phyloP scores from a whole-genome alignment of 257 asterid genomes.

The Coffea eugenioides region DNA sequence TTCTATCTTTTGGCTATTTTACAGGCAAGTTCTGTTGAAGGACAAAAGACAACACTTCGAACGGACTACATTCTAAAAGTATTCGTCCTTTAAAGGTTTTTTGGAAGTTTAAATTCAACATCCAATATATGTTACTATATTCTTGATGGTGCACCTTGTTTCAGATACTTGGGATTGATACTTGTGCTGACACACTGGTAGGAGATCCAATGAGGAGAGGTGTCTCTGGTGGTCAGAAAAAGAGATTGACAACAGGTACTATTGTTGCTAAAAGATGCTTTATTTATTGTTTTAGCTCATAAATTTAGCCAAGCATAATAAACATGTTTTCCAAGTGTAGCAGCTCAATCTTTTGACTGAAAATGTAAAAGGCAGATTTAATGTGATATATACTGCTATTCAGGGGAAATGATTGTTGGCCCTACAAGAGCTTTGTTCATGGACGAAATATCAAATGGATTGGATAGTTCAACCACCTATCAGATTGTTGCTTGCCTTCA shows the following conservation, averaged over 20 bases:
- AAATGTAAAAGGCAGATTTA: not conserved
- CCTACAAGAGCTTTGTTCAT: slow-evolving; percentile 56
- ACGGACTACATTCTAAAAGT: slow-evolving; percentile 56
- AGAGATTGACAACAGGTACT: slow-evolving; percentile 53
- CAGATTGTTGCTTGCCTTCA: slow-evolving; percentile 48
- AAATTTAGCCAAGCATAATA: not conserved
- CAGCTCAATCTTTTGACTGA: not conserved
- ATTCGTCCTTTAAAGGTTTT: not conserved
- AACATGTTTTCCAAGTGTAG: not conserved
- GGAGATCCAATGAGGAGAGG: slow-evolving; percentile 62
- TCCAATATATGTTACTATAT: not conserved
- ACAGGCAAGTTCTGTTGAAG: slow-evolving; percentile 53
- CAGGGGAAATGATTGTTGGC: slow-evolving; percentile 63
- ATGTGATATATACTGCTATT: not conserved
- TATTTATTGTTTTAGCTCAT: too few relatives aligned
- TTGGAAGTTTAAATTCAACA: not conserved
- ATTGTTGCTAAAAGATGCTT: not conserved
- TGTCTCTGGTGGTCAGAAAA: slow-evolving; percentile 63
- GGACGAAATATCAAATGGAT: slow-evolving; percentile 61
- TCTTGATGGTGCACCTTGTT: not conserved
- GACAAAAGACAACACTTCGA: slow-evolving; percentile 46
- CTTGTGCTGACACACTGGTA: slow-evolving; percentile 44
- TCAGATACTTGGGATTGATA: slow-evolving; percentile 61
- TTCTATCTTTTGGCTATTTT: not conserved
- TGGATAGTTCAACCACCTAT: slow-evolving; percentile 60